Base-by-base conservation (phyloP, 441 rosid species). In the Aquilaria agallochum region DNA sequence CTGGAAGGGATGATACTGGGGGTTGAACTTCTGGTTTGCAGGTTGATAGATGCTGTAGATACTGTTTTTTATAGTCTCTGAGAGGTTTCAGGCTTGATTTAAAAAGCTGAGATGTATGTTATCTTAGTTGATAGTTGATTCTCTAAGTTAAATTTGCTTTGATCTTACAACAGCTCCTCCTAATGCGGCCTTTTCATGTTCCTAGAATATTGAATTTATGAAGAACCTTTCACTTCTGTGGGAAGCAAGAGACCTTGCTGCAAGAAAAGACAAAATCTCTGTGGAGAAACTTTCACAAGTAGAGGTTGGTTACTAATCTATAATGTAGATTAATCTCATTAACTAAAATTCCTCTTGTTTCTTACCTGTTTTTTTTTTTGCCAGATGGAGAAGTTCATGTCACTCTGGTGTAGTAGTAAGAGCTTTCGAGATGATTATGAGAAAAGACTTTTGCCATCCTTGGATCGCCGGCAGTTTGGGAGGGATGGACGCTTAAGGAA, bases 331-430 rank as follows among this genome's bases (percentile, higher is more conserved):
- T 63, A 9, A 20, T 42, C 2, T 52, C 12, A 12, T 59, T 40
- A 45, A 8, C 71, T 66, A 50, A 42, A 33, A 50, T 33, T 11
- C 11, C 58, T 50, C 44, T 53, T 63, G 53, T 54, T 65, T 59
- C 65, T 72, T 34, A 73, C 53, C 33, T 65, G 70, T 50, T 50
- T 31, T 66, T 12, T 67, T 53, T 73, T 55, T 49, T 54, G 30
- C 33, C 58, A 95, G 99, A 81, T 78, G 44, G 98, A 90, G 63
- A 85, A 87, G 55, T 92, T 89, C 76, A 75, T 92, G 72, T 71
- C 88, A 57, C 83, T 72, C 63, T 92, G 97, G 97, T 73, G 71
- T 68, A 75, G 59, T 31, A 65, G 70, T 71, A 84, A 78, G 71
- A 66, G 76, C 60, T 76, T 81, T 68, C 71, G 88, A 80, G 89